Evolutionary conservation across 257 asterid genomes (phyloP), one percentile per base, ranked within the genome.

Genomic region (Henckelia pumila): DNA sequence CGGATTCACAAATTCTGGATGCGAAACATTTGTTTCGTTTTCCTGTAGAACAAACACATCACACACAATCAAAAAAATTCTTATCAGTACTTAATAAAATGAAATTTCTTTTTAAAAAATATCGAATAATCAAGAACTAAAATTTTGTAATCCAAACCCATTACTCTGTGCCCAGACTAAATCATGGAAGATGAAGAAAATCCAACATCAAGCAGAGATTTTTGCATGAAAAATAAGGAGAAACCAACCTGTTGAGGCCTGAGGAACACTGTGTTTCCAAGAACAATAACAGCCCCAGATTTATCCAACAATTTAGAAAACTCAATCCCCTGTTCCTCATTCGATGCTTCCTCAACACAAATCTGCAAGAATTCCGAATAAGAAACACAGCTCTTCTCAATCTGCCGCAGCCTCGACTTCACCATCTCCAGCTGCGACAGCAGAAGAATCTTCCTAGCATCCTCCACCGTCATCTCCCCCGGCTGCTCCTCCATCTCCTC

Each of bases 161-260:
- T 7, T 32, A 7, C 40, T 32, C 40, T 32, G 40, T 7, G 2
- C 40, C 13, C 2, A 32, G 2, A 32, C 19, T 19, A 13, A 13
- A 40, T 40, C 52, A 40, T 40, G 52, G 52, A 40, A 40, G n/a
- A 40, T 40, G 6, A 3, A 40, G 50, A 3, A 40, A 40, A 13
- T 13, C 4, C 50, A 40, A 40, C 50, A 40, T 47, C 5, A 17
- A 17, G 5, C 55, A 16, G 20, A 44, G 53, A 44, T 14, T 44
- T 14, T 1, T 14, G 19, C 0, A 5, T 44, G 1, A 10, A 32
- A 4, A 25, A 32, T 50, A 19, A 70, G 47, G 11, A 13, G n/a
- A 23, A 67, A 65, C 92, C 74, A 75, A 88, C 95, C 92, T 88
- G 80, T 20, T 82, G 80, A 50, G 95, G 95, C 66, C 73, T 65